These are phyloP conservation scores for Cryptococcus sp. DNA, from an alignment of 1,284 basidiomycete species.

Conservation along the genomic window DNA sequence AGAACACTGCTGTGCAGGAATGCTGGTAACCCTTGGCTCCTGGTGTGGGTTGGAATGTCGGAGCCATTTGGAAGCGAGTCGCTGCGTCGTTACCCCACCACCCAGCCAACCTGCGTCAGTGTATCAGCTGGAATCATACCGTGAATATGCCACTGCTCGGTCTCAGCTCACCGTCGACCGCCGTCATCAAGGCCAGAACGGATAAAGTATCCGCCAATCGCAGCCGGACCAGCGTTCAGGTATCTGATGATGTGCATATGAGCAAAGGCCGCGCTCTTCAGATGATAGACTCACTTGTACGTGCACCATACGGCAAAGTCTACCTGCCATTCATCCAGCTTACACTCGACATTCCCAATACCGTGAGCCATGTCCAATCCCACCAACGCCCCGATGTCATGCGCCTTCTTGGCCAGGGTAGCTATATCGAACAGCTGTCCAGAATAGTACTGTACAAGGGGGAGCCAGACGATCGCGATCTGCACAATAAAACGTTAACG, in stretches of 20 bases:
- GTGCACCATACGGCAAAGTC: slow-evolving; percentile 99
- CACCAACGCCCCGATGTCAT: slow-evolving; percentile 77
- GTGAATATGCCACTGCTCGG: neutral
- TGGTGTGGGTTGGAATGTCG: slow-evolving; percentile 74
- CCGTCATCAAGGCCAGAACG: slow-evolving; percentile 47
- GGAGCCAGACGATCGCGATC: slow-evolving; percentile 86
- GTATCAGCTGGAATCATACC: neutral
- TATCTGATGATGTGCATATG: slow-evolving; percentile 57
- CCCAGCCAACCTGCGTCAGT: slow-evolving; percentile 70
- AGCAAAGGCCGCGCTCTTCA: neutral
- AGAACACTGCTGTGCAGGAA: slow-evolving; percentile 85
- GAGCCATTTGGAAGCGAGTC: slow-evolving; percentile 90
- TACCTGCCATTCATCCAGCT: slow-evolving; percentile 88
- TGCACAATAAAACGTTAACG: slow-evolving; percentile 34
- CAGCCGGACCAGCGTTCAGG: slow-evolving; percentile 92
- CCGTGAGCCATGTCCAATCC: slow-evolving; percentile 98
- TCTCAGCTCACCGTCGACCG: slow-evolving; percentile 36
- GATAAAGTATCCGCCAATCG: slow-evolving; percentile 73
- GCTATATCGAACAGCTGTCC: slow-evolving; percentile 93
- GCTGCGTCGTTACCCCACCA: slow-evolving; percentile 95
- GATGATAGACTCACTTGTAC: slow-evolving; percentile 66
- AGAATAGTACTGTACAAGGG: slow-evolving; percentile 94
- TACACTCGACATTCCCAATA: slow-evolving; percentile 85
- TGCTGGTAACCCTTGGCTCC: slow-evolving; percentile 96
- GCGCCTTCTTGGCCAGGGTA: slow-evolving; percentile 78